Evolutionary conservation across 2,329 filamentous ascomycete genomes (phyloP), one percentile per base, ranked within the genome.

Genomic region (Albifimbria verrucaria): DNA sequence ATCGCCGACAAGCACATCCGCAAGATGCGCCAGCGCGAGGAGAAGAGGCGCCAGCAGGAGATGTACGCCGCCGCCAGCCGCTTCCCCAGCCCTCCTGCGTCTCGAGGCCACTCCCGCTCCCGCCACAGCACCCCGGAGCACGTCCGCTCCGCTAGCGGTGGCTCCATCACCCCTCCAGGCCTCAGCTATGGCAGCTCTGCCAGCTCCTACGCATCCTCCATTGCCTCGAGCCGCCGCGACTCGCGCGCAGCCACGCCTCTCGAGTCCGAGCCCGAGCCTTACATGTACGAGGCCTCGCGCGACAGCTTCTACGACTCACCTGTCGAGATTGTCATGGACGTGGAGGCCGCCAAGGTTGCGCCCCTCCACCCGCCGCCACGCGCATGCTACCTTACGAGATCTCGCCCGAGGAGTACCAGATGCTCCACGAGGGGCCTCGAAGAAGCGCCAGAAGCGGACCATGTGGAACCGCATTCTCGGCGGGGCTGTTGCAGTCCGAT

Each of bases 381-480:
- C 63, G 67, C 50, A 66, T 77, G 57, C 75, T 83, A 4, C 78
- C 80, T 6, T 83, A 82, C 66, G 80, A 83, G 68, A 80, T 82
- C 59, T 76, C 74, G 55, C 62, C 70, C 28, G 79, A 83, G 23
- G 76, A 82, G 54, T 73, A 82, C 54, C 73, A 75, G 32, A 73
- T 76, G 52, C 64, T 80, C 44, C 76, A 81, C 55, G 74, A 80
- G 72, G 68, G 41, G 66, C 69, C 45, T 64, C 63, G 54, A 78
- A 76, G 67, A 80, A 80, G 72, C 76, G 79, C 49, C 73, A 73
- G 54, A 72, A 75, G 49, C 73, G 77, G 39, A 77, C 79, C 57
- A 74, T 83, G 70, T 79, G 79, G 67, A 77, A 76, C 28, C 77
- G 80, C 42, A 73, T 83, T 54, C 79, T 83, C 54, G 77, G 77